These are phyloP conservation scores for Lachancea sp. DNA, from an alignment of 805 yeast genomes.

Conservation along the genomic window DNA sequence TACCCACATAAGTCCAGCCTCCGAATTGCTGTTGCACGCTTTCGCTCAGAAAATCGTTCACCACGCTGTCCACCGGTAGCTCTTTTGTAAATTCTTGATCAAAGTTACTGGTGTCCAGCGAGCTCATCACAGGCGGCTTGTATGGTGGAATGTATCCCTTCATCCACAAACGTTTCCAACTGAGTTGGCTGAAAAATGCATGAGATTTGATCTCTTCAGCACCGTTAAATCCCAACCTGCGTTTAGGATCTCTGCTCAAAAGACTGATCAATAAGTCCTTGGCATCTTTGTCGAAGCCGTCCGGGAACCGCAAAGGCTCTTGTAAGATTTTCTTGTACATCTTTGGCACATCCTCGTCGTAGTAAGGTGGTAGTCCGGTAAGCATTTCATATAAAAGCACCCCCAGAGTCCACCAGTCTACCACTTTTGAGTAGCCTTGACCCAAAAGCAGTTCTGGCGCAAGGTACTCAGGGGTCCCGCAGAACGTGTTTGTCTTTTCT, in stretches of 20 bases:
- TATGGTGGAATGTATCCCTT: conserved; percentile 94
- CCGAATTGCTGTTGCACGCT: conserved; percentile 97
- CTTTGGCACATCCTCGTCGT: conserved; percentile 84
- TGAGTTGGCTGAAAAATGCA: conserved; percentile 80
- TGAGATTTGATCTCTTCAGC: conserved; percentile 80
- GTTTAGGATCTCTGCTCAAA: conserved; percentile 76
- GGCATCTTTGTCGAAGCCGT: conserved; percentile 79
- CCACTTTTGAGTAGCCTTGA: conserved; percentile 90
- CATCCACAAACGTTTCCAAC: conserved; percentile 75
- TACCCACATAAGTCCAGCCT: conserved; percentile 95
- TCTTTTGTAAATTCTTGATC: conserved; percentile 90
- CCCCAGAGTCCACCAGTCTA: conserved; percentile 99
- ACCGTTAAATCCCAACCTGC: conserved; percentile 72
- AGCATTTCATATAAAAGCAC: conserved; percentile 91
- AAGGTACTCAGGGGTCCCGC: conserved; percentile 96
- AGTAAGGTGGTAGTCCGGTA: conserved; percentile 95
- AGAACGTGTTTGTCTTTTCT: conserved; percentile 85
- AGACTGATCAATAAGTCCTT: conserved; percentile 69
- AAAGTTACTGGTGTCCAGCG: conserved; percentile 87
- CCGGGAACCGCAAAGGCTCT: conserved; percentile 85
- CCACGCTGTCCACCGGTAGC: conserved; percentile 91
- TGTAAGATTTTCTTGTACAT: conserved; percentile 93
- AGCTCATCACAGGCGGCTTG: conserved; percentile 82
- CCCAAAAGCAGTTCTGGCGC: conserved; percentile 92
- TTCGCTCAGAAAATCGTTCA: conserved; percentile 84